Percentiles rank a stretch among this genome's conserved stretches.
phyloP scores from a whole-genome alignment of 345 rosid genomes.

The Toxicodendron radicans region DNA sequence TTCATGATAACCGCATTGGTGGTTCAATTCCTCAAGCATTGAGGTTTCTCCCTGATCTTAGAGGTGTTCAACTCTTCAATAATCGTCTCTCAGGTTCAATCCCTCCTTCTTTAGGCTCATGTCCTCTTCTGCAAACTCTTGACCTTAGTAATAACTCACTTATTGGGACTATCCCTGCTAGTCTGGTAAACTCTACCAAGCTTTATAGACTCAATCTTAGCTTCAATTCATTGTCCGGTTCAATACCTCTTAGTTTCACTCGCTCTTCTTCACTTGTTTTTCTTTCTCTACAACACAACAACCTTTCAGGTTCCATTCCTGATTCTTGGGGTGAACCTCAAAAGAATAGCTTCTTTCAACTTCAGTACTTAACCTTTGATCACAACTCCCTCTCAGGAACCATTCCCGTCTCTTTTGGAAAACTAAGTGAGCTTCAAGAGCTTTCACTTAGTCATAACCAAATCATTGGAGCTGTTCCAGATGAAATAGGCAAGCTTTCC shows the following conservation, averaged over 20 bases:
- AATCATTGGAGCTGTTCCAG: constrained; percentile 55
- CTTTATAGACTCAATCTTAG: constrained; percentile 61
- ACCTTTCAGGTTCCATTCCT: constrained; percentile 51
- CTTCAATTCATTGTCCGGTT: constrained; percentile 57
- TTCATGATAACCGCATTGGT: constrained; percentile 72
- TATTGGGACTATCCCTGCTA: constrained; percentile 52
- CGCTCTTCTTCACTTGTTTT: constrained; percentile 47
- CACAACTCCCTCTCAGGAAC: constrained; percentile 53
- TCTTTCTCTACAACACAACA: constrained; percentile 62
- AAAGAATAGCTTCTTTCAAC: constrained; percentile 20
- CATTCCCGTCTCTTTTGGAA: constrained; percentile 53
- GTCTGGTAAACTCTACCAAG: constrained; percentile 67
- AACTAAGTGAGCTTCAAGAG: constrained; percentile 50
- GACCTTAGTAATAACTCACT: constrained; percentile 74
- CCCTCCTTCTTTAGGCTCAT: constrained; percentile 73
- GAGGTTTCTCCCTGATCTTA: constrained; percentile 72
- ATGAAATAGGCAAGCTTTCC: constrained; percentile 46
- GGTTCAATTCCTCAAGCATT: constrained; percentile 61
- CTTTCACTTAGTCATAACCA: constrained; percentile 55
- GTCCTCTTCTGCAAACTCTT: constrained; percentile 67
- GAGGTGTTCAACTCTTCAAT: constrained; percentile 90
- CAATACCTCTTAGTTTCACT: constrained; percentile 46
- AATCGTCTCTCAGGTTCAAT: constrained; percentile 78
- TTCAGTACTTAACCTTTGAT: constrained; percentile 39
- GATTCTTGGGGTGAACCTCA: constrained; percentile 45